Percentiles rank a stretch among this genome's conserved stretches.
These are phyloP conservation scores for Chrysopogon serrulatus DNA, from an alignment of 176 grass and related monocot genomes.

Conservation along the genomic window DNA sequence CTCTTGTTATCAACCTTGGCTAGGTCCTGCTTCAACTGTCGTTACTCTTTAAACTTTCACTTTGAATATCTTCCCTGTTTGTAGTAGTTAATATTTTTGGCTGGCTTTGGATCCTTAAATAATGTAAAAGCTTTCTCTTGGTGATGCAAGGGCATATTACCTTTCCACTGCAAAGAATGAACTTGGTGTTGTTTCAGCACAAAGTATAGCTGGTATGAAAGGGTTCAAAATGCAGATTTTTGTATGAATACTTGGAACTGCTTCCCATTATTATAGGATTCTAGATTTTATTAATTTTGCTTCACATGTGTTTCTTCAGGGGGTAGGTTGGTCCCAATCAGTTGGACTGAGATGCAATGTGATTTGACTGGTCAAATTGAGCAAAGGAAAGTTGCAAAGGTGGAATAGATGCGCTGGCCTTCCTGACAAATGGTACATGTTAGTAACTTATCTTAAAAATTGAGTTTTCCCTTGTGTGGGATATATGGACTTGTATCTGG, in stretches of 20 bases:
- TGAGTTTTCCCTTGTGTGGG: background rate
- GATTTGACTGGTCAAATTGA: constrained; percentile 86
- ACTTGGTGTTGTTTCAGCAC: constrained; percentile 89
- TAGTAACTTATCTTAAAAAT: background rate
- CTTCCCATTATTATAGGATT: background rate
- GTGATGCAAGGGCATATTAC: constrained; percentile 97
- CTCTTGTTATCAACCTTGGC: background rate
- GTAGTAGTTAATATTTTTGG: constrained; percentile 12
- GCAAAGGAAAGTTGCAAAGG: constrained; percentile 85
- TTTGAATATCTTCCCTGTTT: background rate
- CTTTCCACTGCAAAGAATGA: constrained; percentile 96
- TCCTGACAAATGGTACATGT: background rate
- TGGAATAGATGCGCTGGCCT: constrained; percentile 45
- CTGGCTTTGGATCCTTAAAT: constrained; percentile 46
- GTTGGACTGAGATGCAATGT: constrained; percentile 99
- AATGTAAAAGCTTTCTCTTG: constrained; percentile 74
- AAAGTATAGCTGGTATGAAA: constrained; percentile 76
- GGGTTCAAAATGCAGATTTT: background rate
- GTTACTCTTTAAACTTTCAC: background rate
- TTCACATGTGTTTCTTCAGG: constrained; percentile 45
- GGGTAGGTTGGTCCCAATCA: constrained; percentile 63
- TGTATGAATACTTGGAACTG: background rate
- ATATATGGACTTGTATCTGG: background rate
- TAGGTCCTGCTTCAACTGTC: background rate
- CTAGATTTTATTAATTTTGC: background rate